Conservation (phyloP, 1,284 basidiomycete species). For the Cryptococcus depauperatus region DNA sequence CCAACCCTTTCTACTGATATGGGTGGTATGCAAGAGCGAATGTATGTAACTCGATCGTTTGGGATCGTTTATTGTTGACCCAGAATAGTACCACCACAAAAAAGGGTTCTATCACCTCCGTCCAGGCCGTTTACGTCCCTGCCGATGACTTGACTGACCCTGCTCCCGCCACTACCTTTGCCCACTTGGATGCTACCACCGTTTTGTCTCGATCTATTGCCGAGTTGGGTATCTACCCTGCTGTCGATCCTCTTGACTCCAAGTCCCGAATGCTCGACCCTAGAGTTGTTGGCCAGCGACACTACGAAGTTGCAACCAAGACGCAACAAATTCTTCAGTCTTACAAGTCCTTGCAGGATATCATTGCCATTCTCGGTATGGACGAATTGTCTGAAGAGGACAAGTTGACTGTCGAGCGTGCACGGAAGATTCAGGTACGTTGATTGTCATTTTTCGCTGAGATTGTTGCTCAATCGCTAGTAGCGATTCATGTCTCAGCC, state of each 20-base stretch:
- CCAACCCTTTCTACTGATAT: conserved; percentile 98
- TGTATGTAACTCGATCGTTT: conserved; percentile 36
- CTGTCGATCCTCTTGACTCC: conserved; percentile 97
- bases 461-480: conserved; percentile 26
- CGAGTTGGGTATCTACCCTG: conserved; percentile 99
- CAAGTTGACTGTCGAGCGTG: conserved; percentile 83
- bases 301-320: conserved; percentile 90
- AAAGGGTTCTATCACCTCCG: conserved; percentile 99
- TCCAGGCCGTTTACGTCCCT: conserved; percentile 98
- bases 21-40: conserved; percentile 99
- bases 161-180: conserved; percentile 97
- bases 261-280: conserved; percentile 99
- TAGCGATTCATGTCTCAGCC: conserved; percentile 99
- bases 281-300: conserved; percentile 85
- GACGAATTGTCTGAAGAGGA: conserved; percentile 99
- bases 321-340: conserved; percentile 99
- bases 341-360: conserved; percentile 95
- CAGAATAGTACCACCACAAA: conserved; percentile 78
- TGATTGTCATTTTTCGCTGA: background rate
- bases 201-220: conserved; percentile 98
- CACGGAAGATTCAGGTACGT: conserved; percentile 51
- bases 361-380: conserved; percentile 75
- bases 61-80: background rate
- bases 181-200: conserved; percentile 99
- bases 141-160: conserved; percentile 99